Evolutionary conservation across 2,329 filamentous ascomycete genomes (phyloP).

Genomic region (Malbranchea cinnamomea): DNA sequence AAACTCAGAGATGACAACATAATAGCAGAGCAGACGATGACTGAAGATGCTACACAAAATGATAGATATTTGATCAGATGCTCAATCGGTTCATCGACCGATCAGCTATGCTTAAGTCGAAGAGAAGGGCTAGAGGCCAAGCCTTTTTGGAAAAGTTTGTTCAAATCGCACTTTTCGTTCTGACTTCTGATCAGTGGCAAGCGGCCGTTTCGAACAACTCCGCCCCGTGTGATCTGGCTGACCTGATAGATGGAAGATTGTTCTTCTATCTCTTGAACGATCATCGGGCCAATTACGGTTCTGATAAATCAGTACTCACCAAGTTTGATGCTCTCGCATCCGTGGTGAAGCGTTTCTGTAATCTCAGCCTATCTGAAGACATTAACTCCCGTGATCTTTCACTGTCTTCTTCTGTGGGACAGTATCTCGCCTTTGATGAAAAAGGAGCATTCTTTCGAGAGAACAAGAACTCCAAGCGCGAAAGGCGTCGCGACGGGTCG

Average conservation of each 20-base stretch:
- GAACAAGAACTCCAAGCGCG: too few relatives aligned
- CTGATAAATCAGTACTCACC: conserved; percentile 7
- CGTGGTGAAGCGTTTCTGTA: conserved; percentile 3
- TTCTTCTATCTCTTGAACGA: conserved; percentile 4
- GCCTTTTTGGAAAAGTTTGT: conserved; percentile 24
- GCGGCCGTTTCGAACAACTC: conserved; percentile 13
- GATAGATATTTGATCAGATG: too few relatives aligned
- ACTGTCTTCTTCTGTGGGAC: too few relatives aligned
- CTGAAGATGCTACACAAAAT: too few relatives aligned
- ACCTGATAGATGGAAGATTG: conserved; percentile 38
- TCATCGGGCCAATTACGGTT: not conserved
- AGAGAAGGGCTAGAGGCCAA: not conserved
- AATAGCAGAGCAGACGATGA: too few relatives aligned
- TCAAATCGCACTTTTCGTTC: conserved; percentile 19
- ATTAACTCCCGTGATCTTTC: too few relatives aligned
- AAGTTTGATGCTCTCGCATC: conserved; percentile 9
- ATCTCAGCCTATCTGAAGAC: not conserved
- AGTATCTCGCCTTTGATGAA: not conserved
- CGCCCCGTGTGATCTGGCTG: conserved; percentile 33
- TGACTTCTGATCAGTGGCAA: conserved; percentile 25
- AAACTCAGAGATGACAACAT: too few relatives aligned
- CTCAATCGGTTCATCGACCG: too few relatives aligned
- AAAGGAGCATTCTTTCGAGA: not conserved
- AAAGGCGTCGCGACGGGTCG: too few relatives aligned
- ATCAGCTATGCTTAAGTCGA: too few relatives aligned